Evolutionary conservation across 208 protist genomes (phyloP).

Genomic region (Leptomonas seymouri): DNA sequence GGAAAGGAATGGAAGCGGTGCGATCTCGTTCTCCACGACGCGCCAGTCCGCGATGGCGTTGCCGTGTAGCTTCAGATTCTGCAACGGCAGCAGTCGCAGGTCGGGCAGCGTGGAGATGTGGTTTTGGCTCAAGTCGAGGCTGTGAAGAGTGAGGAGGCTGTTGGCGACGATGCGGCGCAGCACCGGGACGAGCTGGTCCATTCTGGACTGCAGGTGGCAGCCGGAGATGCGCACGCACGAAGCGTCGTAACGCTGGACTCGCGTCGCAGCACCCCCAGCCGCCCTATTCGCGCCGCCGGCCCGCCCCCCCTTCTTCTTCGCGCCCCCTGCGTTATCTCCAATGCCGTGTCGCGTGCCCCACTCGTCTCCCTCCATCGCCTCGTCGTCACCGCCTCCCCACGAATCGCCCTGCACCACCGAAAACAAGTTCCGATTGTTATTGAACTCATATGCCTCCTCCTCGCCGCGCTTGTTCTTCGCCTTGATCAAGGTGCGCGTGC

Average conservation of each 20-base stretch:
- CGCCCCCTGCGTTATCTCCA: not conserved
- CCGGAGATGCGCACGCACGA: conserved; percentile 68
- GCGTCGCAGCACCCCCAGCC: conserved; percentile 2
- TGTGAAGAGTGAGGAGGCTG: conserved; percentile 67
- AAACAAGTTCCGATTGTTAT: conserved; percentile 42
- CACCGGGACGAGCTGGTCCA: conserved; percentile 65
- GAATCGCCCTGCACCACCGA: conserved; percentile 37
- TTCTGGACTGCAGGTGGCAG: conserved; percentile 53
- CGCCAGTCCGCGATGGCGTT: conserved; percentile 79
- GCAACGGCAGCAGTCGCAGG: conserved; percentile 66
- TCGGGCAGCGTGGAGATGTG: conserved; percentile 57
- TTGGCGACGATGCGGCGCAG: conserved; percentile 76
- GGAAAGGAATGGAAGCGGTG: conserved; percentile 58
- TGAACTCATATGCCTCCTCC: conserved; percentile 91
- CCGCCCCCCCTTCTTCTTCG: not conserved
- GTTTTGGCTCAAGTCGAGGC: conserved; percentile 87
- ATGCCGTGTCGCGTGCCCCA: conserved; percentile 6
- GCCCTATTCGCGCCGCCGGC: not conserved
- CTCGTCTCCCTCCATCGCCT: conserved; percentile 4
- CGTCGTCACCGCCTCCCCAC: not conserved
- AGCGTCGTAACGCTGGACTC: conserved; percentile 49
- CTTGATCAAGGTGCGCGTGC: conserved; percentile 71
- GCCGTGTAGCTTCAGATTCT: conserved; percentile 72
- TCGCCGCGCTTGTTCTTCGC: conserved; percentile 87
- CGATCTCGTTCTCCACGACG: conserved; percentile 68